phyloP scores from a whole-genome alignment of 139 green algal species.

The Raphidocelis subcapitata region DNA sequence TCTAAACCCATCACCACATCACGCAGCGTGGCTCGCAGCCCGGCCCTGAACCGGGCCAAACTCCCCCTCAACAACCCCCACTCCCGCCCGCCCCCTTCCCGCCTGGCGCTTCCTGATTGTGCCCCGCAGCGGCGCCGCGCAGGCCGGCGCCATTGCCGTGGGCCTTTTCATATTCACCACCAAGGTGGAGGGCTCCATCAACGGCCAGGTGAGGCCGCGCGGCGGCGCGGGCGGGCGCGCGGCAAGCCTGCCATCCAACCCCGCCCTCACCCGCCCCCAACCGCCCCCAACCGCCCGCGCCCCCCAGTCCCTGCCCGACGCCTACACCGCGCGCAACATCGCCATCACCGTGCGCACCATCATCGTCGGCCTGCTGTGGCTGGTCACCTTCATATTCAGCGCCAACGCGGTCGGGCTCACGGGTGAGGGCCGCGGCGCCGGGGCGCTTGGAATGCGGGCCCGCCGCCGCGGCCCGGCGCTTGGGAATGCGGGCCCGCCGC shows the following conservation, averaged over 20 bases:
- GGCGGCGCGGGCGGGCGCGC: neutral
- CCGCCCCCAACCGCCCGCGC: too few relatives aligned
- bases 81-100: neutral
- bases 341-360: constrained; percentile 73
- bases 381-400: constrained; percentile 74
- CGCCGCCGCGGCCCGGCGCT: too few relatives aligned
- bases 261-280: too few relatives aligned
- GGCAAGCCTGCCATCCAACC: neutral
- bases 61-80: neutral
- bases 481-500: too few relatives aligned
- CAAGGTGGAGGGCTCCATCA: constrained; percentile 42
- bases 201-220: too few relatives aligned
- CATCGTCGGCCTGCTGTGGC: constrained; percentile 62
- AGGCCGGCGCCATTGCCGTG: constrained; percentile 44
- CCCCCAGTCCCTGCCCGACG: constrained; percentile 42
- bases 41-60: neutral
- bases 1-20: neutral
- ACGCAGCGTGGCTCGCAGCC: neutral
- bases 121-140: constrained; percentile 39
- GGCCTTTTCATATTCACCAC: constrained; percentile 60
- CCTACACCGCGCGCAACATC: constrained; percentile 65
- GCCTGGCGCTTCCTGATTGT: neutral
- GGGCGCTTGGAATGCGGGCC: neutral
- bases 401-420: constrained; percentile 60
- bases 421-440: constrained; percentile 8